Evolutionary conservation across 805 yeast species (phyloP).

Genomic region (Blastobotrys robertii): DNA sequence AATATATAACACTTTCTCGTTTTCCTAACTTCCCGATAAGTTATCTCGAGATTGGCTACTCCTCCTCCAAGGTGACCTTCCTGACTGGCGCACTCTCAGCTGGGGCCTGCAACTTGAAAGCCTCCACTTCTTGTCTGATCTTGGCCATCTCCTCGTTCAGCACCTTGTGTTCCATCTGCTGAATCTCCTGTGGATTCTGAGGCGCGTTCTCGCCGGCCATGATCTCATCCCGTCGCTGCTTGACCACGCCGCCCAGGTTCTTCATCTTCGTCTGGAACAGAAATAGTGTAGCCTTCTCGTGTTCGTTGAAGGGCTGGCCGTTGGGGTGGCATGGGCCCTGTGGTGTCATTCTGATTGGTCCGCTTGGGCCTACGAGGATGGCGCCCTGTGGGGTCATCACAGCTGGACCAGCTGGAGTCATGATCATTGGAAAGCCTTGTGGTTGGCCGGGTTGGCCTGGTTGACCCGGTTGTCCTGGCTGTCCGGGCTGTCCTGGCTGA

Average conservation of each 20-base stretch:
- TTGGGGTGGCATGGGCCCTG: background rate
- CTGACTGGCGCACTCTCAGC: too few species aligned
- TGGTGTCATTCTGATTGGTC: slow-evolving; percentile 3
- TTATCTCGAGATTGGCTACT: too few species aligned
- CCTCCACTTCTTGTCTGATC: slow-evolving; percentile 13
- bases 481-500: too few species aligned
- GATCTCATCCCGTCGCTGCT: slow-evolving; percentile 6
- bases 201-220: slow-evolving; percentile 8
- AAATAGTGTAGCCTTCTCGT: slow-evolving; percentile 2
- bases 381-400: slow-evolving; percentile 2
- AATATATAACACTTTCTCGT: too few species aligned
- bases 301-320: too few species aligned
- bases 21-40: too few species aligned
- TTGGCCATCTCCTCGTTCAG: slow-evolving; percentile 17
- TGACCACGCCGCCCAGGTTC: too few species aligned
- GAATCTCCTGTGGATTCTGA: slow-evolving; percentile 11
- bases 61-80: too few species aligned
- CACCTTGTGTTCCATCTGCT: slow-evolving; percentile 12
- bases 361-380: slow-evolving; percentile 1
- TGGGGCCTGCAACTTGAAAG: too few species aligned
- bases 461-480: too few species aligned
- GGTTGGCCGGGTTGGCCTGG: background rate
- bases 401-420: too few species aligned
- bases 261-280: slow-evolving; percentile 8
- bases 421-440: too few species aligned